Base-by-base conservation (phyloP, 2,329 filamentous ascomycete genomes). In the Monilinia vaccinii-corymbosi region DNA sequence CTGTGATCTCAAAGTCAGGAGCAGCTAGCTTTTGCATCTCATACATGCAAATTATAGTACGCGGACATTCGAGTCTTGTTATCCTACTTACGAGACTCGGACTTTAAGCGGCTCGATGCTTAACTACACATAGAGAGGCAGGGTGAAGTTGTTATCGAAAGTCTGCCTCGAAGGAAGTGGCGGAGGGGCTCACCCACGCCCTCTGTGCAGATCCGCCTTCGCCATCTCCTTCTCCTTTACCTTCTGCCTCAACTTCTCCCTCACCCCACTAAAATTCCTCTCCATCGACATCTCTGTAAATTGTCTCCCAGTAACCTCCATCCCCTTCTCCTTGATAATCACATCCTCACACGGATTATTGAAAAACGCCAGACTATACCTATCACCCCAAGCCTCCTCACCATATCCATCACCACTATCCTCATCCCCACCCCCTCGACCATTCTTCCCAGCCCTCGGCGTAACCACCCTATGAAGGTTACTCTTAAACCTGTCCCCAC, bases 361-460 rank as follows among this genome's bases (percentile, higher is more conserved):
- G 71, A 86, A 86, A 66, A 81, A 87, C 9, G 84, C 84, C 68
- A 87, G 82, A 69, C 81, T 84, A 69, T 84, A 87, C 46, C 84
- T 76, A 64, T 80, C 77, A 6, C 82, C 82, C 65, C 79, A 83
- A 65, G 79, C 77, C 28, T 53, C 51, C 2, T 55, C 36, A n/a
- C 38, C 51, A 23, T 42, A 21, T 23, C 32, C 48, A 38, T 51
- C 21, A 6, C n/a, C 21, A 21, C 10, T 31, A 78, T 76, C 3
- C 74, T 75, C 0, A 78, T 76, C 3, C 74, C 75, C 0, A 75
- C 46, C 25, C 8, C 46, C 16, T 5, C 3, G 4, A 25, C 28
- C 28, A n/a, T 32, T 48, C 52, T 16, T 28, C n/a, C 13, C 23
- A 10, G 25, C 32, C 18, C 28, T 28, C 49, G 57, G 48, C 21